Conservation (phyloP, 2,329 filamentous ascomycete species). For the Beauveria sp. region DNA sequence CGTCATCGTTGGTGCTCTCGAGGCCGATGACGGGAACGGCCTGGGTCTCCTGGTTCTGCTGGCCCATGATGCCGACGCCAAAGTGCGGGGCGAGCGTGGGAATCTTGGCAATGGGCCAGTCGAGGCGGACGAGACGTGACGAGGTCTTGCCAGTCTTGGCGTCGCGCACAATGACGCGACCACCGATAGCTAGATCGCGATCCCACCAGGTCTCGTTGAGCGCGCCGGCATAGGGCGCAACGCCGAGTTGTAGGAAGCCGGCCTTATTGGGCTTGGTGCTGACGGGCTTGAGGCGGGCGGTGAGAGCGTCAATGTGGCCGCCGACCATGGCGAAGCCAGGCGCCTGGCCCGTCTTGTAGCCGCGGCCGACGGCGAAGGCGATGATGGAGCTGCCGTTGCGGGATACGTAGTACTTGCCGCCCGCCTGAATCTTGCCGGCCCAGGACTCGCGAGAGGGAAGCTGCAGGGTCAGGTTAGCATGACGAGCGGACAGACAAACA, state of each 20-base stretch:
- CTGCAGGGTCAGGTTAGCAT: slow-evolving; percentile 26
- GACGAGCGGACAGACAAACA: neutral
- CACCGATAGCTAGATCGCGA: slow-evolving; percentile 83
- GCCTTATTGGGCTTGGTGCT: slow-evolving; percentile 76
- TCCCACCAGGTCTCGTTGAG: slow-evolving; percentile 96
- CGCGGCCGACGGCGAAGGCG: slow-evolving; percentile 73
- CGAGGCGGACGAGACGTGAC: slow-evolving; percentile 78
- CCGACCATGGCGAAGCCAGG: slow-evolving; percentile 75
- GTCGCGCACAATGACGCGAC: slow-evolving; percentile 78
- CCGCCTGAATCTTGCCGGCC: slow-evolving; percentile 61
- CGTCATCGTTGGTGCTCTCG: slow-evolving; percentile 55
- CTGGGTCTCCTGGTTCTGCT: slow-evolving; percentile 79
- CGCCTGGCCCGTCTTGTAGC: slow-evolving; percentile 70
- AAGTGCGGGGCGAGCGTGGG: slow-evolving; percentile 93
- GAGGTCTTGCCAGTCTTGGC: slow-evolving; percentile 64
- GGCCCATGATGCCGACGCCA: slow-evolving; percentile 62
- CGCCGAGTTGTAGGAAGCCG: slow-evolving; percentile 81
- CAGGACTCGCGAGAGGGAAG: slow-evolving; percentile 75
- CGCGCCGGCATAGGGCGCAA: slow-evolving; percentile 86
- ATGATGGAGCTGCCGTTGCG: slow-evolving; percentile 82
- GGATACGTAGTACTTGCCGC: slow-evolving; percentile 82
- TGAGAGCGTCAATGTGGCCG: slow-evolving; percentile 88
- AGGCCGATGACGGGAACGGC: slow-evolving; percentile 91
- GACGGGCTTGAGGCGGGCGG: slow-evolving; percentile 84
- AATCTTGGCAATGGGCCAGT: slow-evolving; percentile 89